Conservation (phyloP, 1,139 yeast genomes). For the Kurtzmaniella quercitrusa region DNA sequence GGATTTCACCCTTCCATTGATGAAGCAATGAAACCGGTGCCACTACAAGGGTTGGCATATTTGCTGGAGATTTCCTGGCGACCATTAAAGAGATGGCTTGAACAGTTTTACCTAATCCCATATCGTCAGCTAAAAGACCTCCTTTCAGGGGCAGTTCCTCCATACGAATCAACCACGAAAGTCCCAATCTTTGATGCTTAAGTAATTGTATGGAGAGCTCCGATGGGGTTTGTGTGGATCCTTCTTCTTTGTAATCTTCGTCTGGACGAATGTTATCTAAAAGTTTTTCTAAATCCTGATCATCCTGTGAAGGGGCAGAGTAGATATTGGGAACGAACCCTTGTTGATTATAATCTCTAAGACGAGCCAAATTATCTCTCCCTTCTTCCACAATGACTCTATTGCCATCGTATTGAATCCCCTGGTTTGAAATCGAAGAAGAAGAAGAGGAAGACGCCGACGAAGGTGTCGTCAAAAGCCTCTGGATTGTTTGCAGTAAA, state of each 20-base stretch:
- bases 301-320: slow-evolving; percentile 19
- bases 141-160: slow-evolving; percentile 62
- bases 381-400: slow-evolving; percentile 1
- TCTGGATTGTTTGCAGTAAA: not conserved
- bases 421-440: too few species aligned
- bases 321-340: slow-evolving; percentile 21
- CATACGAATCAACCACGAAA: slow-evolving; percentile 73
- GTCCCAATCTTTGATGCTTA: slow-evolving; percentile 83
- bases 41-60: slow-evolving; percentile 66
- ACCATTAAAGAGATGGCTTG: slow-evolving; percentile 73
- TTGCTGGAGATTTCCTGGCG: slow-evolving; percentile 18
- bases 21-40: slow-evolving; percentile 81
- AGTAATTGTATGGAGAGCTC: slow-evolving; percentile 61
- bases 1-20: slow-evolving; percentile 82
- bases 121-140: slow-evolving; percentile 87
- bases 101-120: slow-evolving; percentile 92
- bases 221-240: slow-evolving; percentile 60
- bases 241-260: slow-evolving; percentile 41
- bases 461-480: not conserved
- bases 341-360: slow-evolving; percentile 7
- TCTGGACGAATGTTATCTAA: slow-evolving; percentile 65
- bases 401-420: not conserved
- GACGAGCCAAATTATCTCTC: slow-evolving; percentile 6
- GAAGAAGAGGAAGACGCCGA: too few species aligned
- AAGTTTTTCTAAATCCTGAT: slow-evolving; percentile 43